phyloP scores from a whole-genome alignment of 78 protist species.

The Creolimax fragrantissima region DNA sequence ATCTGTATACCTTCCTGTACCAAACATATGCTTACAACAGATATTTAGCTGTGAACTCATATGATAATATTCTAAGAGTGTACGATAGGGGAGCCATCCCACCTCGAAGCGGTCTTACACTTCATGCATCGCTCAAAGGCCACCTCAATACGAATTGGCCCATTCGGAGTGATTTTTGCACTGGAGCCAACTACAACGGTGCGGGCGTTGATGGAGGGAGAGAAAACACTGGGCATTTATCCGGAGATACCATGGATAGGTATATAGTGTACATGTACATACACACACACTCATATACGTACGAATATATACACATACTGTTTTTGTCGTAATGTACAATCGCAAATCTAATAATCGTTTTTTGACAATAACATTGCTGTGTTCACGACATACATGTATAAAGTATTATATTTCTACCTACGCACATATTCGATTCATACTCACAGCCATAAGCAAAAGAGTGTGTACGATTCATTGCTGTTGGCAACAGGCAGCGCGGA shows the following conservation, averaged over 20 bases:
- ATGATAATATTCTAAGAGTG: constrained; percentile 8
- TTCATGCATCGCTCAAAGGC: not conserved
- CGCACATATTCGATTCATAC: too few relatives aligned
- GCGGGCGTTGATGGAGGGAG: not conserved
- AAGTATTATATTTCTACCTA: too few relatives aligned
- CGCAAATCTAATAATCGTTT: not conserved
- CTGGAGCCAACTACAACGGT: constrained; percentile 2
- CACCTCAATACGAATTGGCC: constrained; percentile 6
- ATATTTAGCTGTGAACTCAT: not conserved
- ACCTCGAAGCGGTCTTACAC: not conserved
- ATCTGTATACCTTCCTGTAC: not conserved
- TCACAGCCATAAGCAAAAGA: constrained; percentile 1
- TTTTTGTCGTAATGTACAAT: not conserved
- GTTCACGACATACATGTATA: too few relatives aligned
- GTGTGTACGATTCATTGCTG: constrained; percentile 36
- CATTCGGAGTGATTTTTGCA: not conserved
- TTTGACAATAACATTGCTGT: too few relatives aligned
- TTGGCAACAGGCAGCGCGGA: constrained; percentile 66
- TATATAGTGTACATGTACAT: not conserved
- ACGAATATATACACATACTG: not conserved
- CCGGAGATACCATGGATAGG: not conserved
- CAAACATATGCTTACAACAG: too few relatives aligned
- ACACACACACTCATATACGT: not conserved
- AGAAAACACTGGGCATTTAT: not conserved
- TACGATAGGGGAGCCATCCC: constrained; percentile 20